Percentiles rank a stretch among this genome's conserved stretches.
Conservation (phyloP, 768 basidiomycete genomes). For the Lyophyllum shimeji region DNA sequence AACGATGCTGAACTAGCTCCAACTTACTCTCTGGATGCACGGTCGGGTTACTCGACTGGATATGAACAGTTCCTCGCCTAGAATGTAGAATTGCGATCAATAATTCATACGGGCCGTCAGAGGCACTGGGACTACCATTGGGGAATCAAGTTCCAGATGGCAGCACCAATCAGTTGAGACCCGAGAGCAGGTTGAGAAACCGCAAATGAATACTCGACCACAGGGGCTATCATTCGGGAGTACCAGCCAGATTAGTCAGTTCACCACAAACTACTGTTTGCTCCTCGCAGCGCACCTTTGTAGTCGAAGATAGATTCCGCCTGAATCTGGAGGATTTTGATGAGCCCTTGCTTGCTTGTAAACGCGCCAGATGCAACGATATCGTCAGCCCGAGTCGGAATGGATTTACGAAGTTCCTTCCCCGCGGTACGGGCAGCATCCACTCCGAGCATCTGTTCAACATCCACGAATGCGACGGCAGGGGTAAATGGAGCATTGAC, state of each 20-base stretch:
- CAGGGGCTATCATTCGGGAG: conserved; percentile 8
- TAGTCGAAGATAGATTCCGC: conserved; percentile 8
- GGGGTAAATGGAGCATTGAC: conserved; percentile 5
- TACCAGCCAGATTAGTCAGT: neutral
- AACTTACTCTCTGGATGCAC: conserved; percentile 11
- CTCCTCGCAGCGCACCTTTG: conserved; percentile 1
- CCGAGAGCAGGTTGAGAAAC: neutral
- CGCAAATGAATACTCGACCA: conserved; percentile 13
- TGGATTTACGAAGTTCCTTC: neutral
- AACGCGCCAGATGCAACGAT: conserved; percentile 16
- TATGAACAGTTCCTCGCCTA: conserved; percentile 10
- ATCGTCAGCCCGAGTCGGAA: conserved; percentile 4
- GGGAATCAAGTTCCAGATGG: conserved; percentile 16
- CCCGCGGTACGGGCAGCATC: neutral
- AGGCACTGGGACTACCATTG: conserved; percentile 7
- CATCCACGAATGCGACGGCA: conserved; percentile 10
- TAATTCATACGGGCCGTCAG: neutral
- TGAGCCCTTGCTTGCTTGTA: conserved; percentile 6
- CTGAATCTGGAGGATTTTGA: conserved; percentile 10
- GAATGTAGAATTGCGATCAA: neutral
- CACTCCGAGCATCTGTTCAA: conserved; percentile 10
- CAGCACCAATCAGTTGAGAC: neutral
- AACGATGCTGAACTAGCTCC: too few species aligned
- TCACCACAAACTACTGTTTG: neutral
- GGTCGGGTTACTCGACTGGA: conserved; percentile 11